Base-by-base conservation (phyloP, 1,284 basidiomycete species). In the Fomitiporia mediterranea region DNA sequence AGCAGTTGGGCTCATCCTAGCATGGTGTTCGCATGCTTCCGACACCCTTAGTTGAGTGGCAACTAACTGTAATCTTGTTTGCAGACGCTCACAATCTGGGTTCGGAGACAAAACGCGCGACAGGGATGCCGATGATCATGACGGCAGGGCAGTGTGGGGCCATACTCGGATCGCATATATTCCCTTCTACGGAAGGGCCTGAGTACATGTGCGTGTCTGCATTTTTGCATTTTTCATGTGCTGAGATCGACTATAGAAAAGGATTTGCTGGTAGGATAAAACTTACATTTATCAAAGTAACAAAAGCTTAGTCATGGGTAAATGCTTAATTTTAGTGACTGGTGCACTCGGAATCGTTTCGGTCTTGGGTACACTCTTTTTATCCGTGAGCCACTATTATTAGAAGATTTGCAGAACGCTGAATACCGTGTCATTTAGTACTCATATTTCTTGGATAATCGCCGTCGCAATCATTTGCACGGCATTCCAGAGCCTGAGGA, bases 111-210 rank as follows among this genome's bases (percentile, higher is more conserved):
- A 89, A 89, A 70, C 82, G 81, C 54, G 86, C 88, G 0, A 77
- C 86, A 0, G 87, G 87, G 0, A 82, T 86, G 37, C 84, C 87
- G 1, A 77, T 89, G 65, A 87, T 85, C 66, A 84, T 86, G 75
- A 81, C 83, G 6, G 87, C 89, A 40, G 87, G 87, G 1, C 87
- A 89, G 65, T 80, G 76, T 55, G 87, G 87, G 9, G 85, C 82
- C 61, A 73, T 89, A 30, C 72, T 89, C 19, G 86, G 86, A 21
- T 83, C 86, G 0, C 85, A 90, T 61, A 65, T 89, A 8, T 89
- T 81, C 66, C 87, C 85, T 0, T 68, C 77, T 30, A 76, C 75
- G 0, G 81, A 89, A 44, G 79, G 80, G 0, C 86, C 87, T 0
- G 67, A 68, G 38, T 90, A 89, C 60, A 76, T 73, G 84, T 86